These are phyloP conservation scores for Vinca minor DNA, from an alignment of 257 asterid species.

Conservation along the genomic window DNA sequence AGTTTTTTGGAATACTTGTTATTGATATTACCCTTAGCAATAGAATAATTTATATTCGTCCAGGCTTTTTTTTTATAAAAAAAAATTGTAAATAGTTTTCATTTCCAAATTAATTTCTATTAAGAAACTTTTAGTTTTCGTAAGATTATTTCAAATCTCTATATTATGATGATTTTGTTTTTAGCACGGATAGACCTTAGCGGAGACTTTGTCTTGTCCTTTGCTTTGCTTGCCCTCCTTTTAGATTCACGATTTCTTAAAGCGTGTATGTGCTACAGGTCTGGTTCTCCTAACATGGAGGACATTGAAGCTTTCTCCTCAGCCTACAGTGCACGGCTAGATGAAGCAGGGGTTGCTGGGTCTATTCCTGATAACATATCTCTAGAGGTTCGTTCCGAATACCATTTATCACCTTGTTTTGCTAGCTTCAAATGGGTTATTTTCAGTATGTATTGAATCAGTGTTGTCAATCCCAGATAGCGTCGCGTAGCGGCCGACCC, in stretches of 20 bases:
- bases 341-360: conserved; percentile 61
- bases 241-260: not conserved
- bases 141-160: not conserved
- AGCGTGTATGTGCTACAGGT: conserved; percentile 35
- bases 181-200: not conserved
- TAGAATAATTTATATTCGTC: too few relatives aligned
- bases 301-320: conserved; percentile 77
- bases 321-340: conserved; percentile 50
- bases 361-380: conserved; percentile 50
- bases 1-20: not conserved
- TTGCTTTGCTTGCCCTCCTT: not conserved
- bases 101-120: not conserved
- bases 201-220: not conserved
- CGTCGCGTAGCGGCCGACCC: too few relatives aligned
- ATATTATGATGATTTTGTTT: not conserved
- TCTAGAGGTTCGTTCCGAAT: conserved; percentile 61
- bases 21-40: not conserved
- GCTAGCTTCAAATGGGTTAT: not conserved
- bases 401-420: conserved; percentile 7
- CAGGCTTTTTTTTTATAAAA: not conserved
- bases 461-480: too few relatives aligned
- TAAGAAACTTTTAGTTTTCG: not conserved
- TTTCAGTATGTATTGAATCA: too few relatives aligned
- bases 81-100: not conserved
- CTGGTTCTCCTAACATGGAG: conserved; percentile 73